phyloP scores from a whole-genome alignment of 2,329 filamentous ascomycete species.

The Colletotrichum limetticola region DNA sequence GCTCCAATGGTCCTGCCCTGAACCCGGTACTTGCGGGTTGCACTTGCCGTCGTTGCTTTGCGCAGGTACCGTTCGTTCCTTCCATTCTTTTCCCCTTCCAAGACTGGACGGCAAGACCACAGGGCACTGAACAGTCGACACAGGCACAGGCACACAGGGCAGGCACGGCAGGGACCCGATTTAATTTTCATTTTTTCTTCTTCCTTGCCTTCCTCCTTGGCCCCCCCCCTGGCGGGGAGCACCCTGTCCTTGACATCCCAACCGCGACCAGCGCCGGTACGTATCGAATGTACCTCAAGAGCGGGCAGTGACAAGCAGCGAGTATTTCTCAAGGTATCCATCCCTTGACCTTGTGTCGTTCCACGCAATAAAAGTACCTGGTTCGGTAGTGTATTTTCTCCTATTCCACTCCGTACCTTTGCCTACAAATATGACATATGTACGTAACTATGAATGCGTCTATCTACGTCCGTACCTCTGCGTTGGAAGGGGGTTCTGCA shows the following conservation, averaged over 20 bases:
- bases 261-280: neutral
- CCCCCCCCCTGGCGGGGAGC: neutral
- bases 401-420: too few relatives aligned
- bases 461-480: neutral
- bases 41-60: conserved; percentile 17
- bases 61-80: conserved; percentile 32
- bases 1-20: neutral
- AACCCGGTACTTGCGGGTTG: conserved; percentile 24
- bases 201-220: neutral
- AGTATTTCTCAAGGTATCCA: neutral
- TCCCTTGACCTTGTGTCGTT: neutral
- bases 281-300: neutral
- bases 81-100: conserved; percentile 1
- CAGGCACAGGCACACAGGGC: neutral
- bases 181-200: neutral
- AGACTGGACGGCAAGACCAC: neutral
- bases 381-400: too few relatives aligned
- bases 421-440: neutral
- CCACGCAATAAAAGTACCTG: neutral
- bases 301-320: neutral
- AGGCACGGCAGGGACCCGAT: neutral
- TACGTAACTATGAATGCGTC: neutral
- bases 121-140: too few relatives aligned
- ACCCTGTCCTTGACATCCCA: conserved; percentile 7
- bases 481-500: neutral